These are phyloP conservation scores for Striga asiatica DNA, from an alignment of 257 asterid species.

Conservation along the genomic window DNA sequence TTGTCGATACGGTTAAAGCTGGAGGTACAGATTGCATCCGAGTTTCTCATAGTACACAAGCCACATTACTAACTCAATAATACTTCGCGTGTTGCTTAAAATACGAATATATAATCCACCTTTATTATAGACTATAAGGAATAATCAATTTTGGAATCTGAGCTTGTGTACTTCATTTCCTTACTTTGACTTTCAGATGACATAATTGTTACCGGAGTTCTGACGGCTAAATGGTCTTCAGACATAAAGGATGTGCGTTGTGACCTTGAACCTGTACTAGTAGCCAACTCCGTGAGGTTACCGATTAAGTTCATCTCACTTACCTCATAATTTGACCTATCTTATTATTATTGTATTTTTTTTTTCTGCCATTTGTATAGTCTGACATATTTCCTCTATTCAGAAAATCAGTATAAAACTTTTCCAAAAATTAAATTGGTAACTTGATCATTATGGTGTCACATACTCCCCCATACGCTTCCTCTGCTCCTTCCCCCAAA, in stretches of 20 bases:
- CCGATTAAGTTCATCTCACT: neutral
- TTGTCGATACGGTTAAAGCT: slow-evolving; percentile 92
- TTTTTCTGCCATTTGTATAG: neutral
- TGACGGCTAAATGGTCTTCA: slow-evolving; percentile 88
- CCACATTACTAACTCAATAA: neutral
- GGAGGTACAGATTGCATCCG: slow-evolving; percentile 52
- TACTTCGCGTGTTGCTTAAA: slow-evolving; percentile 3
- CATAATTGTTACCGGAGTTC: slow-evolving; percentile 81
- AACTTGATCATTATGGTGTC: no score
- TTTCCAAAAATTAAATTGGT: no score
- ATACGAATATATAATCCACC: slow-evolving; percentile 2
- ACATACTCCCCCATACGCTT: no score
- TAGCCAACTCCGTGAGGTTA: slow-evolving; percentile 87
- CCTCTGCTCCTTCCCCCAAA: no score
- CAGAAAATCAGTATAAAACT: neutral
- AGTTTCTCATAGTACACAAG: neutral
- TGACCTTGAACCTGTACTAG: slow-evolving; percentile 91
- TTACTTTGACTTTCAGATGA: slow-evolving; percentile 51
- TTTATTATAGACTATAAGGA: neutral
- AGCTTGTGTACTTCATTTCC: slow-evolving; percentile 12
- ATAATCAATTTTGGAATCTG: neutral
- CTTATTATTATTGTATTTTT: neutral
- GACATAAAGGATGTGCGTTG: slow-evolving; percentile 83
- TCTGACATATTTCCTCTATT: slow-evolving; percentile 4
- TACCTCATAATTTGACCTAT: neutral